Base-by-base conservation (phyloP, 306 rosid genomes). In the Prinsepia uniflora region DNA sequence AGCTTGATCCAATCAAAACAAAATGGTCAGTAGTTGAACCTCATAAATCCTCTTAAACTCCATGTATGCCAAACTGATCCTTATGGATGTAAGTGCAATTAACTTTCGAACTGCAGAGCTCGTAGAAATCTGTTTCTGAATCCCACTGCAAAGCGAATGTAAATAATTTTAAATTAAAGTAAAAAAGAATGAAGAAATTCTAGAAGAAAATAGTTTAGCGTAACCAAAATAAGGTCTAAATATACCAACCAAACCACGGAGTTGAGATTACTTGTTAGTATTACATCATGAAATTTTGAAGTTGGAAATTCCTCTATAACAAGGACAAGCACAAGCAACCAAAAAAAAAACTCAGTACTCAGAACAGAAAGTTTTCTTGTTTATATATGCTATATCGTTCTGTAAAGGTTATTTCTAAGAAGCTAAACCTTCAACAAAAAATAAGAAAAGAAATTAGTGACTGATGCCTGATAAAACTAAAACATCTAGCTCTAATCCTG, bases 51-150 rank as follows among this genome's bases (percentile, higher is more conserved):
- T 83, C 81, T 86, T 94, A 63, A 79, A 82, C 80, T 87, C 92
- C 98, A 90, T 90, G 86, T 90, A 90, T 70, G 85, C 83, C 77
- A 87, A 80, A 86, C 98, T 94, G 84, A 82, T 65, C 72, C 81
- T 70, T 74, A 90, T 67, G 78, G 90, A 90, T 80, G 96, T 72
- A 53, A 86, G 83, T 53, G 90, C 98, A 8, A 94, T 77, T 83
- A 88, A 88, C 88, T 89, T 90, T 71, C 94, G 90, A 42, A 75
- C 70, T 63, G 41, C 52, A 39, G 94, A 83, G 84, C 97, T 84
- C 18, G 86, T 63, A 53, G 90, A 84, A 71, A 94, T 85, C 82
- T 94, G 98, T 81, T 89, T 94, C 74, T 84, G 90, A 69, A 94
- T 94, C 70, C 97, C 96, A 76, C 97, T 90, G 78, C 75, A 81